Evolutionary conservation across 1,284 basidiomycete genomes (phyloP).

Genomic region (Microbotryum saponariae): DNA sequence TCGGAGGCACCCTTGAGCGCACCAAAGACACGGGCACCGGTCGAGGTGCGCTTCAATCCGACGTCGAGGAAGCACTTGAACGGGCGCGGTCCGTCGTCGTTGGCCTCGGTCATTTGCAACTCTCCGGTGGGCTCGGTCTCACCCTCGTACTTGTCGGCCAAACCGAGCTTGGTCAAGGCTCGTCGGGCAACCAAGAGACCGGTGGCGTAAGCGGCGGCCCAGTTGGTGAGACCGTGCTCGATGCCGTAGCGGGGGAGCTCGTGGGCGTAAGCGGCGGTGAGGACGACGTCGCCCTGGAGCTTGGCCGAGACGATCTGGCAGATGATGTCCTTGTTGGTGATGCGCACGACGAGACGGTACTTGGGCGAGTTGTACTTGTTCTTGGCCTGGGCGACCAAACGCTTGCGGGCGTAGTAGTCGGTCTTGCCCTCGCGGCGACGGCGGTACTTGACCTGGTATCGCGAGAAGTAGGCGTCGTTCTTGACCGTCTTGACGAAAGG

Average conservation of each 20-base stretch:
- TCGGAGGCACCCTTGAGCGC: constrained; percentile 99
- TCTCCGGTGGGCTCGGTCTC: constrained; percentile 86
- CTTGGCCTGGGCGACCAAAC: constrained; percentile 94
- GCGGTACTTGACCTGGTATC: constrained; percentile 88
- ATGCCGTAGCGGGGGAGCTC: constrained; percentile 96
- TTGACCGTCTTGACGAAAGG: constrained; percentile 51
- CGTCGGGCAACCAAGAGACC: constrained; percentile 93
- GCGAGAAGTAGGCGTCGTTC: constrained; percentile 81
- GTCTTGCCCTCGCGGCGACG: constrained; percentile 77
- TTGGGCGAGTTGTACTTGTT: constrained; percentile 99
- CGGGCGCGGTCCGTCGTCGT: constrained; percentile 90
- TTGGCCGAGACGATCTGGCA: constrained; percentile 80
- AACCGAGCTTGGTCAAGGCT: constrained; percentile 87
- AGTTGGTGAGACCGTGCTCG: constrained; percentile 97
- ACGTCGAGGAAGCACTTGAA: constrained; percentile 99
- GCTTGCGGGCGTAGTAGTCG: constrained; percentile 98
- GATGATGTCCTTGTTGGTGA: constrained; percentile 36
- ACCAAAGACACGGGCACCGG: constrained; percentile 95
- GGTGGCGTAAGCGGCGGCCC: constrained; percentile 97
- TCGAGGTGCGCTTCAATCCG: constrained; percentile 95
- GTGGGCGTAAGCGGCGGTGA: constrained; percentile 76
- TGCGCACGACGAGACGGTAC: constrained; percentile 95
- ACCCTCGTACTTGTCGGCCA: constrained; percentile 98
- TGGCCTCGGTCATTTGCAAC: constrained; percentile 67
- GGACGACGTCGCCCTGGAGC: constrained; percentile 90